Conservation (phyloP, 164 flowering plant genomes). For the Stephania cephalantha region DNA sequence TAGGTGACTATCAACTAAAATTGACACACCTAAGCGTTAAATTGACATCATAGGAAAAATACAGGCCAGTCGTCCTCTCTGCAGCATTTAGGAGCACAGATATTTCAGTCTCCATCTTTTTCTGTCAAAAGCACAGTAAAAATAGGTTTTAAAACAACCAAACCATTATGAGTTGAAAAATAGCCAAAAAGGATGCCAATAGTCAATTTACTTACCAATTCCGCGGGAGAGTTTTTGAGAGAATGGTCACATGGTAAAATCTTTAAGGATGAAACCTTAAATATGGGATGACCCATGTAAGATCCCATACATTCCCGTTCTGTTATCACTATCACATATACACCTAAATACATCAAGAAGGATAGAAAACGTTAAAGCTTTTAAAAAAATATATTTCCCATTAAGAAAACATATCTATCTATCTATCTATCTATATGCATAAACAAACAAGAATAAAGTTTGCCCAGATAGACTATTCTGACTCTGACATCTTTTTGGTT, state of each 20-base stretch:
- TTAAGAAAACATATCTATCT: neutral
- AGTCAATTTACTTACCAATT: conserved; percentile 48
- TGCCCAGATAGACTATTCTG: neutral
- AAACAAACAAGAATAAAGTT: neutral
- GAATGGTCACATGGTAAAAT: conserved; percentile 80
- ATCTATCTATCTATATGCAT: no score
- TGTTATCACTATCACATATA: conserved; percentile 69
- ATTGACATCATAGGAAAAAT: conserved; percentile 84
- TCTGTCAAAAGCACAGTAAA: conserved; percentile 45
- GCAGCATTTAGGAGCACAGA: conserved; percentile 67
- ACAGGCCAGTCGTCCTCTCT: conserved; percentile 78
- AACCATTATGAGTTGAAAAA: neutral
- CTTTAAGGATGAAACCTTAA: conserved; percentile 65
- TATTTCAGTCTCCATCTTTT: conserved; percentile 84
- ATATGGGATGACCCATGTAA: conserved; percentile 85
- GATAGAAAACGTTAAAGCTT: neutral
- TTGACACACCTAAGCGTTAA: conserved; percentile 67
- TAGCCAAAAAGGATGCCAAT: neutral
- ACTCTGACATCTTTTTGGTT: neutral
- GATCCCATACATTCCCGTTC: conserved; percentile 81
- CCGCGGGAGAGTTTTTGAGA: conserved; percentile 50
- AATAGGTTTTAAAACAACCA: conserved; percentile 8
- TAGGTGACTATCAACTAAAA: neutral
- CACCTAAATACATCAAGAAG: conserved; percentile 38
- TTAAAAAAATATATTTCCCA: neutral